Evolutionary conservation across 208 protist genomes (phyloP).

Genomic region (Leptomonas pyrrhocoris): DNA sequence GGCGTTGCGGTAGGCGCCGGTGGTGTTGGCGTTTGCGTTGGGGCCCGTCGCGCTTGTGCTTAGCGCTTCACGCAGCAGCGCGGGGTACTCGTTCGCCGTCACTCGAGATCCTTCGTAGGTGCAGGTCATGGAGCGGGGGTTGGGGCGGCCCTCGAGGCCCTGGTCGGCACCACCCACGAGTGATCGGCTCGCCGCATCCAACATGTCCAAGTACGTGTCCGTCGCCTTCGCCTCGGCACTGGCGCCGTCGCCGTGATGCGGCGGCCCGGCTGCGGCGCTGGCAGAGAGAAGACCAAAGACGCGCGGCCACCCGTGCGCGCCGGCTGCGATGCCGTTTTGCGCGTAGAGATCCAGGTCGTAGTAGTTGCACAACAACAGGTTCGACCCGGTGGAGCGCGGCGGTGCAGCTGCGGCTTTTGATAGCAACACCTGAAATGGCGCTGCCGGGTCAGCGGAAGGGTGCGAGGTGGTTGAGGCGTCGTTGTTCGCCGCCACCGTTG

Average conservation of each 20-base stretch:
- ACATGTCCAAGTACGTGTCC: neutral
- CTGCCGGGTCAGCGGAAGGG: neutral
- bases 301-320: slow-evolving; percentile 49
- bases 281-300: slow-evolving; percentile 39
- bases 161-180: neutral
- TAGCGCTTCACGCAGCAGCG: neutral
- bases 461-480: neutral
- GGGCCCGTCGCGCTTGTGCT: neutral
- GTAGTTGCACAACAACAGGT: slow-evolving; percentile 11
- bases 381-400: neutral
- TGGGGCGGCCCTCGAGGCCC: neutral
- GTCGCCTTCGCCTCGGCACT: slow-evolving; percentile 1
- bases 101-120: slow-evolving; percentile 18
- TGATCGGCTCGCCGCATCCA: slow-evolving; percentile 12
- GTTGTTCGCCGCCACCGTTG: no score
- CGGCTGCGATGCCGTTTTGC: slow-evolving; percentile 33
- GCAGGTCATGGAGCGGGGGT: slow-evolving; percentile 22
- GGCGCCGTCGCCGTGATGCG: neutral
- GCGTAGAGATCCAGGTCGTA: slow-evolving; percentile 35
- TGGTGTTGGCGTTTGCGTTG: neutral
- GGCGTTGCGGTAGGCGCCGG: neutral
- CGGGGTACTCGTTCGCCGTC: slow-evolving; percentile 11
- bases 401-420: neutral
- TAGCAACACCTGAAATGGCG: neutral
- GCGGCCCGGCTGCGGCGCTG: neutral